Base-by-base conservation (phyloP, 2,329 filamentous ascomycete genomes). In the Trichoderma guizhouense region DNA sequence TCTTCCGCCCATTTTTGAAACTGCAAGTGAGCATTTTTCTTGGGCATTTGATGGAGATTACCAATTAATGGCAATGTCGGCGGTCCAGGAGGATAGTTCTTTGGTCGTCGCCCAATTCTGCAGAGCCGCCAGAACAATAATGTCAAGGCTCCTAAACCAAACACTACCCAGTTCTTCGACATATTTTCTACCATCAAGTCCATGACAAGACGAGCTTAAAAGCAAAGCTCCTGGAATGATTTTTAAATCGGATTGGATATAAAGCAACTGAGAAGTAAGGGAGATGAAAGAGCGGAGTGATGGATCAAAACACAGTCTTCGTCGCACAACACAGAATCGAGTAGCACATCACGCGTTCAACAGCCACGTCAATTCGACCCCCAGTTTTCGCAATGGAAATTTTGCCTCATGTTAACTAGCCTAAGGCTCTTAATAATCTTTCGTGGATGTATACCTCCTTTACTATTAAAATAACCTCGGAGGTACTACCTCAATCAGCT, bases 1-100 rank as follows among this genome's bases (percentile, higher is more conserved):
- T 87, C 80, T 12, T 83, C 73, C 0, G 86, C 85, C 87, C 87
- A 88, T 76, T 85, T 84, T 51, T 85, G 60, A 30, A 70, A 70
- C 43, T 70, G 60, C 3, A 70, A n/a, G 7, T 64, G 61, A 3
- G 60, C 36, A 65, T 70, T 55, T 15, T 53, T 57, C 32, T 39
- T 64, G 12, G 58, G 57, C 47, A 70, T 65, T 34, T 39, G 68
- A 32, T 70, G 68, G 24, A 70, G 57, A 12, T 70, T 70, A 4
- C 68, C 68, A 9, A 70, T 63, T 2, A 70, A 36, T 5, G 68
- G 68, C 24, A 70, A n/a, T 12, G 60, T 70, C 3, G 68, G 60
- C 6, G 68, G 68, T 1, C 68, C 68, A 39, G 68, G 68, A 39
- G 68, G 68, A 5, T 57, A 70, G 39, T 65, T 57, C n/a, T 30